Evolutionary conservation across 2,329 filamentous ascomycete genomes (phyloP), one percentile per base, ranked within the genome.

Genomic region (Fusarium papillatum): DNA sequence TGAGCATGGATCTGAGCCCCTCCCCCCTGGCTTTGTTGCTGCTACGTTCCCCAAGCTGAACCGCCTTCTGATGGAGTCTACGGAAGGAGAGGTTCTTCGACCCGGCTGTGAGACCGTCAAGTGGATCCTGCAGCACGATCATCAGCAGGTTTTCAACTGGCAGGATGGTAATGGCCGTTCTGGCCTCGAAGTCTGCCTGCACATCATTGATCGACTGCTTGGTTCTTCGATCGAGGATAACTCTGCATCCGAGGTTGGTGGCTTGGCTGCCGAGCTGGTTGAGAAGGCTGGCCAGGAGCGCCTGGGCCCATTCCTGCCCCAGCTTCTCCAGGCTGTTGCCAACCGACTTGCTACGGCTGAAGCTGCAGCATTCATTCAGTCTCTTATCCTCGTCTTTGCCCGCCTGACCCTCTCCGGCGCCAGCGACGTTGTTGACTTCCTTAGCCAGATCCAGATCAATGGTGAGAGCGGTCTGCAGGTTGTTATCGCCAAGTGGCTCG

Each of bases 191-290:
- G 93, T 98, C 36, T 95, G 95, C 70, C 90, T 99, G 60, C 91
- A 95, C 75, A 97, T 99, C 78, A 95, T 99, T 74, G 97, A 98
- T 82, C 94, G 96, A 60, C 90, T 99, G 7, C 90, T 99, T 36
- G 93, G 94, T 5, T 93, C 95, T 2, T 86, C 90, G 2, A 93
- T 98, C n/a, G 94, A 97, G 80, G 97, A 99, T 80, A 95, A 96
- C 80, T 95, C 95, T 22, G 97, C 96, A 7, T 95, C 95, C n/a
- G 96, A 99, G 85, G 96, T 99, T 53, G 97, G 97, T 77, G 95
- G 95, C 19, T 90, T 99, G 75, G 97, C 97, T 7, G 96, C 96
- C 2, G 96, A 98, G 84, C 88, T 99, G 34, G 97, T 99, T 1
- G 96, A 98, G 85, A 98, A 97, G 85, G 97, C 96, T 64, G 97